These are phyloP conservation scores for Dentipellis fragilis DNA, from an alignment of 768 basidiomycete species.

Conservation along the genomic window DNA sequence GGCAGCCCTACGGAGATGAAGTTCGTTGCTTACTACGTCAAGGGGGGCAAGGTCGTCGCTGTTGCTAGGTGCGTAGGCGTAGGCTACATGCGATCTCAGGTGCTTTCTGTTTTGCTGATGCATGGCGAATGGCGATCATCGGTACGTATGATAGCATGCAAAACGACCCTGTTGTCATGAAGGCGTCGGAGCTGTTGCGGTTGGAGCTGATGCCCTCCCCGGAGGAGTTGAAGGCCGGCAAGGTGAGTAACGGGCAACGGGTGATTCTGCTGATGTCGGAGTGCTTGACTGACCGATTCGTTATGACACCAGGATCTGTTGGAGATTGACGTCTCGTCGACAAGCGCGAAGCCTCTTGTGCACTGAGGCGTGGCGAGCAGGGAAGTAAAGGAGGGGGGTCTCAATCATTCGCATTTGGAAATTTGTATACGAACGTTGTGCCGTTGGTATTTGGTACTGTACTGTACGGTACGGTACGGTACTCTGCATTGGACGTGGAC, in stretches of 20 bases:
- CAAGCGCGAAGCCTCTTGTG: not conserved
- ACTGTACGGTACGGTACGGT: too few relatives aligned
- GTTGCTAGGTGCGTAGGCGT: slow-evolving; percentile 43
- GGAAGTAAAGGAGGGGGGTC: too few relatives aligned
- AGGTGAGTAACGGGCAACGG: slow-evolving; percentile 33
- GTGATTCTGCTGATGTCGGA: not conserved
- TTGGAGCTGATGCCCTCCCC: slow-evolving; percentile 74
- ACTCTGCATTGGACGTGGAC: too few relatives aligned
- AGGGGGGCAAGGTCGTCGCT: slow-evolving; percentile 52
- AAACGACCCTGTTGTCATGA: slow-evolving; percentile 70
- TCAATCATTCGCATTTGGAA: too few relatives aligned
- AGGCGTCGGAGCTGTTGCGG: slow-evolving; percentile 69
- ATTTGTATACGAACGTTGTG: too few relatives aligned
- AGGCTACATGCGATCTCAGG: not conserved
- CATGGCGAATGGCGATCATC: too few relatives aligned
- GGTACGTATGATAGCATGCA: slow-evolving; percentile 45
- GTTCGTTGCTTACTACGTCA: slow-evolving; percentile 78
- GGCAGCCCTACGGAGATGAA: slow-evolving; percentile 73
- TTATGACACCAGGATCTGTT: slow-evolving; percentile 17
- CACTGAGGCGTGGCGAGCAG: not conserved
- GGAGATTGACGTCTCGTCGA: slow-evolving; percentile 15
- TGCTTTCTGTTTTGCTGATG: not conserved
- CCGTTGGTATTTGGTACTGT: too few relatives aligned
- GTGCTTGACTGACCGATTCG: not conserved
- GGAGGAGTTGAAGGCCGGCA: slow-evolving; percentile 63